Evolutionary conservation across 345 rosid species (phyloP), one percentile per base, ranked within the genome.

Genomic region (Gossypium herbaceum): DNA sequence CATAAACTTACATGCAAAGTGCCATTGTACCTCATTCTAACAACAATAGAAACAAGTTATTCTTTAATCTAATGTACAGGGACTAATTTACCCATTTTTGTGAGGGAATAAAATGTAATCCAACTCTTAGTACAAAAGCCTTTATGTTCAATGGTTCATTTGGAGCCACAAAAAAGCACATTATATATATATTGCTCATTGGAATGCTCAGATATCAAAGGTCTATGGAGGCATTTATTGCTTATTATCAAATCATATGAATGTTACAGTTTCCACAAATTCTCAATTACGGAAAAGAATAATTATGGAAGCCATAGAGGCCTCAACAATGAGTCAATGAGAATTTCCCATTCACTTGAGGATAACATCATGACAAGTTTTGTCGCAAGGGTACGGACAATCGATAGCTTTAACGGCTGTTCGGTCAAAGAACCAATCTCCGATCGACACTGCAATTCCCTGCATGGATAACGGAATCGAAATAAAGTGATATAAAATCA

Each of bases 401-500:
- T 94, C 98, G n/a, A 94, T 82, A 58, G 84, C 79, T 81, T 85
- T 88, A 54, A 82, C 79, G 19, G 72, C 52, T 16, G 73, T 60
- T 56, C 98, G 84, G n/a, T 90, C 96, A 47, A 90, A 92, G 78
- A 82, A 93, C 98, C 99, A 94, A 72, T 93, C 97, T 65, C 99
- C 99, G 12, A 94, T 97, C 8, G 97, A 80, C 54, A 81, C 81
- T 22, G 94, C 99, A 44, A 93, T 76, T 47, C 87, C 82, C 98
- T 94, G 95, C 80, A 73, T 12, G 60, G 22, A 83, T 73, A 76
- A 67, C 44, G 59, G 64, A 59, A 75, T 29, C 45, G 19, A 29
- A 52, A 20, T 27, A 5, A 34, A 34, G 41, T 5, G 41, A 34
- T 24, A 47, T 59, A 12, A 24, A 59, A 24, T 58, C 62, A 2